Percentiles rank a stretch among this genome's conserved stretches.
phyloP scores from a whole-genome alignment of 352 stramenopile species.

The Phytophthora colocasiae region DNA sequence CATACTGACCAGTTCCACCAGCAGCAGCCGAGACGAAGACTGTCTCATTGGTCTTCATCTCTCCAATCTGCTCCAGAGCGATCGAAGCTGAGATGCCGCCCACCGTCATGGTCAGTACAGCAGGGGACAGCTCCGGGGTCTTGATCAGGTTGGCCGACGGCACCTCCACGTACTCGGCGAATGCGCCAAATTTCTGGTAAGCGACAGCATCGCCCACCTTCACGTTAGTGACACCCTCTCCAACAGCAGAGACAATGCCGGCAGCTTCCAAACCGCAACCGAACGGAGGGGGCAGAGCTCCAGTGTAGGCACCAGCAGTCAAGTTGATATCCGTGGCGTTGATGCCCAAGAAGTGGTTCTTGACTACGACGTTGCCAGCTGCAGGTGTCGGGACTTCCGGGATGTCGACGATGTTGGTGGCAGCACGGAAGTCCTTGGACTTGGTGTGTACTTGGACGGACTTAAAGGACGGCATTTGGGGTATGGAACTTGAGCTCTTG shows the following conservation, averaged over 20 bases:
- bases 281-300: conserved; percentile 45
- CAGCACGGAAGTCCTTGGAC: conserved; percentile 46
- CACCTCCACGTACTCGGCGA: conserved; percentile 33
- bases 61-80: conserved; percentile 31
- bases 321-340: conserved; percentile 64
- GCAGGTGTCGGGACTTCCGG: conserved; percentile 27
- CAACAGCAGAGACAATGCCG: conserved; percentile 43
- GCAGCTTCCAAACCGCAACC: conserved; percentile 55
- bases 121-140: conserved; percentile 25
- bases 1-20: conserved; percentile 31
- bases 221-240: conserved; percentile 48
- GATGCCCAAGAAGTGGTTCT: conserved; percentile 50
- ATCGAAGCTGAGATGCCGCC: conserved; percentile 30
- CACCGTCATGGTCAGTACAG: conserved; percentile 31
- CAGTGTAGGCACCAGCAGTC: conserved; percentile 45
- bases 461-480: conserved; percentile 38
- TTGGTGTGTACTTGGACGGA: conserved; percentile 49
- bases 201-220: conserved; percentile 49
- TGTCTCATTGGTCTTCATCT: conserved; percentile 33
- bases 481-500: conserved; percentile 13
- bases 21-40: conserved; percentile 35
- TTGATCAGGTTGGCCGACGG: conserved; percentile 27
- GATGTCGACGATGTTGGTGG: conserved; percentile 34
- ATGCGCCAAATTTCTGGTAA: conserved; percentile 43
- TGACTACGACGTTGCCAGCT: conserved; percentile 30